phyloP scores from a whole-genome alignment of 352 stramenopile species.

The Pythium myriotylum region DNA sequence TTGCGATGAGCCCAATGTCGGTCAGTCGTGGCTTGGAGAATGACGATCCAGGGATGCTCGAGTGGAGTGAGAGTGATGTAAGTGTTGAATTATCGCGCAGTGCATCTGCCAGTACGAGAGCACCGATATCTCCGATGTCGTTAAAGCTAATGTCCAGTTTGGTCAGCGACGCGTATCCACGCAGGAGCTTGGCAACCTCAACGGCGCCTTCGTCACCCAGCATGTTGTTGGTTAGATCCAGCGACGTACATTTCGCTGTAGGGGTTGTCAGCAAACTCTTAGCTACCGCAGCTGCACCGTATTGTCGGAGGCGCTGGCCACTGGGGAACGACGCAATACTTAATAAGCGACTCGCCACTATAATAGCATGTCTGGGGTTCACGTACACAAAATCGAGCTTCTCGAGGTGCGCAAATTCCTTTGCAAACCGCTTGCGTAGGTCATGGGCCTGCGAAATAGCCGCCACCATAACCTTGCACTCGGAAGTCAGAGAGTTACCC shows the following conservation, averaged over 20 bases:
- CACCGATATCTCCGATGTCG: conserved; percentile 62
- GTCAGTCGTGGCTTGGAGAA: conserved; percentile 37
- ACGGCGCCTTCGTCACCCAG: conserved; percentile 62
- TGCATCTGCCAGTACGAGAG: conserved; percentile 41
- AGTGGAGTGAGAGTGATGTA: conserved; percentile 48
- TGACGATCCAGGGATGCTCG: conserved; percentile 37
- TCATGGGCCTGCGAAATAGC: conserved; percentile 62
- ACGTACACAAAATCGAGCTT: conserved; percentile 43
- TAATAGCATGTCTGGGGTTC: too few species aligned
- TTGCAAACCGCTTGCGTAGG: conserved; percentile 51
- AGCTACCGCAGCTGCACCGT: conserved; percentile 46
- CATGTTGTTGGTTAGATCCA: conserved; percentile 57
- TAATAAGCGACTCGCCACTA: too few species aligned
- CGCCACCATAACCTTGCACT: conserved; percentile 51
- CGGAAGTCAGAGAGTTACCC: conserved; percentile 46
- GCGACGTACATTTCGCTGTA: conserved; percentile 27
- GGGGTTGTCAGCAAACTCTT: conserved; percentile 38
- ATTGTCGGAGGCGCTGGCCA: conserved; percentile 45
- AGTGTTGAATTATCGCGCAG: conserved; percentile 51
- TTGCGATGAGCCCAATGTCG: conserved; percentile 40
- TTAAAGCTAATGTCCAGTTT: conserved; percentile 77
- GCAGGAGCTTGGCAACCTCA: conserved; percentile 44
- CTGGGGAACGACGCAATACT: conserved; percentile 14
- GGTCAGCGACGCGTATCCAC: conserved; percentile 34
- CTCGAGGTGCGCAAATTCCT: conserved; percentile 40